Evolutionary conservation across 2,329 filamentous ascomycete genomes (phyloP), one percentile per base, ranked within the genome.

Genomic region (Sordariomycetes sp.): DNA sequence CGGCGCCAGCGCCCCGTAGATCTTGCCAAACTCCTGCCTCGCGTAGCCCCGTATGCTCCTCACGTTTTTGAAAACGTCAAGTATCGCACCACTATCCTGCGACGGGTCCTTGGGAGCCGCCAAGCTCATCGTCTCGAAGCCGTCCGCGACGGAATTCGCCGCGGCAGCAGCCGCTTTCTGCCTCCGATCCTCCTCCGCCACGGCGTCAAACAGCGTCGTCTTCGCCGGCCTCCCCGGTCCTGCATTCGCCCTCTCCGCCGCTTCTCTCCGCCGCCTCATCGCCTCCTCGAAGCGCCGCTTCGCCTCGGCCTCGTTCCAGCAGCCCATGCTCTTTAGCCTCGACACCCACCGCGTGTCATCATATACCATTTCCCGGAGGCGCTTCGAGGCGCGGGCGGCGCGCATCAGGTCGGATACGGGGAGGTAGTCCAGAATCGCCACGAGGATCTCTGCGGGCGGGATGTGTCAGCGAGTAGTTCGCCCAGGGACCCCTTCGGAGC

Each of bases 321-420:
- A 87, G 1, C 86, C 89, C 84, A 99, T 96, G 59, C 80, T 84
- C 67, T 87, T 87, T 57, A 99, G 72, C 61, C 89, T 81, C 61
- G 89, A 84, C 45, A 97, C 87, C 94, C 94, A 99, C 74, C 92
- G 81, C 54, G 90, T 89, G 70, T 99, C 94, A 69, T 99, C 94
- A 71, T 97, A 99, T 2, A 96, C 91, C 91, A 99, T 99, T 72
- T 99, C 94, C 67, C 87, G 86, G 79, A 97, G 82, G 60, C 89
- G 87, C 66, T 82, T 87, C 59, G 90, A 96, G 25, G 88, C 85
- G 61, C 86, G 85, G 52, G 94, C 92, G 67, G 90, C 92, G 63
- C 84, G 83, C 68, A 97, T 81, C 65, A 95, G 85, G 69, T 96
- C 92, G 60, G 86, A 75, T 32, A 96, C 80, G 45, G 89, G 87